These are phyloP conservation scores for Raffaelea arxii DNA, from an alignment of 2,329 filamentous ascomycete genomes.

Conservation along the genomic window DNA sequence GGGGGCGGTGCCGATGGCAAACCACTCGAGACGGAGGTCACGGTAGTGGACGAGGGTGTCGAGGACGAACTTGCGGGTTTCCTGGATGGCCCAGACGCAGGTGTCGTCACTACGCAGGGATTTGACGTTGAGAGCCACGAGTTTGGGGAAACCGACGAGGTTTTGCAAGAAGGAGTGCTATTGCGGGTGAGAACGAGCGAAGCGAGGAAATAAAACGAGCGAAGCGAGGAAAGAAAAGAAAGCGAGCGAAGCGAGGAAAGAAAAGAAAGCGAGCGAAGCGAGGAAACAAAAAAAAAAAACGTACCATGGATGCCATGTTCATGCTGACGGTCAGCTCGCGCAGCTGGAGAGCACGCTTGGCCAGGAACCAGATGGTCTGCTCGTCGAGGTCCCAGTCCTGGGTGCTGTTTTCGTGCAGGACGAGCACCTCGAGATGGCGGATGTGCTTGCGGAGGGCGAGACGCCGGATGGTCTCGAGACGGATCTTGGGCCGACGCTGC, in stretches of 20 bases:
- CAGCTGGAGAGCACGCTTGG: slow-evolving; percentile 35
- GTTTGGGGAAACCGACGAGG: slow-evolving; percentile 39
- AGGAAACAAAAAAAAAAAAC: slow-evolving; percentile 15
- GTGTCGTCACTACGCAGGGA: slow-evolving; percentile 46
- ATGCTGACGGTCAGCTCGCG: slow-evolving; percentile 48
- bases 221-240: too few relatives aligned
- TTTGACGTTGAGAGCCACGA: slow-evolving; percentile 47
- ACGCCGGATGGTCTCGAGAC: slow-evolving; percentile 48
- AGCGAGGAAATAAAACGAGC: too few relatives aligned
- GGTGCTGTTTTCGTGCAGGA: slow-evolving; percentile 48
- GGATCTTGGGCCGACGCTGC: slow-evolving; percentile 37
- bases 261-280: too few relatives aligned
- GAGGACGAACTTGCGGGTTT: slow-evolving; percentile 48
- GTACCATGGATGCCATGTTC: slow-evolving; percentile 43
- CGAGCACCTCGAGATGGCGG: slow-evolving; percentile 40
- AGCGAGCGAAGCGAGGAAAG: too few relatives aligned
- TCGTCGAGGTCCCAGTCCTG: slow-evolving; percentile 47
- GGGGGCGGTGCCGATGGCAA: slow-evolving; percentile 43
- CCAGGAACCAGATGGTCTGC: slow-evolving; percentile 44
- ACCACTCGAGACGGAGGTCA: slow-evolving; percentile 45
- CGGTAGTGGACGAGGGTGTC: slow-evolving; percentile 48
- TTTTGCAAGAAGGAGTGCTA: slow-evolving; percentile 50
- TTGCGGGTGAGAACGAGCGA: background rate
- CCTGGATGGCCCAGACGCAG: slow-evolving; percentile 45
- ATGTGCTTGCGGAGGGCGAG: slow-evolving; percentile 50